Evolutionary conservation across 345 rosid genomes (phyloP), one percentile per base, ranked within the genome.

Genomic region (Physaria fendleri): DNA sequence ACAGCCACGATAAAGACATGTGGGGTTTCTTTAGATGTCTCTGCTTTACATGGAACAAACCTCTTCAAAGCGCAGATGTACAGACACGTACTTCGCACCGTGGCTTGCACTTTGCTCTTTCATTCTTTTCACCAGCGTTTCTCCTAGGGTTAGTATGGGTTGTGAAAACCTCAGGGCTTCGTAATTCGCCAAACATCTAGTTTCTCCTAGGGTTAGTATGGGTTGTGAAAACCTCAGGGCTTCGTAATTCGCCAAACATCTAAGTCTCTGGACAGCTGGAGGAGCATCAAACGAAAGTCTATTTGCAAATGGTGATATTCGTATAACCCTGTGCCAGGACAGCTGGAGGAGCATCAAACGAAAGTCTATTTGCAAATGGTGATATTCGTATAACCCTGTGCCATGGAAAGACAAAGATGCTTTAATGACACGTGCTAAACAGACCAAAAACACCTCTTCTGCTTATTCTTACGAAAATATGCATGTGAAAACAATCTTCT

Each of bases 51-150:
- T 30, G 53, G 25, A 68, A 67, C 96, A 66, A 63, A 94, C 99
- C 96, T 94, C 97, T 81, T 94, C 97, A 69, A 94, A 94, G 52
- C 97, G 97, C 71, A 94, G 96, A 82, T 90, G 97, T 40, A 94
- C 87, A 47, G 99, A 94, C 47, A 94, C 78, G 61, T 90, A 94
- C 62, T 90, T 94, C 28, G 82, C 83, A 9, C 89, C 95, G 65
- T 85, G 77, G 60, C 77, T 75, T 11, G 62, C 83, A 74, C 99
- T 90, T 56, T 58, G 92, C 62, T 90, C 90, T 69, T 90, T 94
- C 99, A 94, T 94, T 74, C 91, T 90, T 35, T 87, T 72, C n/a
- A 90, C 99, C 72, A 94, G 72, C 24, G 76, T 72, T 77, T 87
- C 87, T 52, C 97, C 99, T 55, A 90, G 48, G 59, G 74, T 72